Conservation (phyloP, 768 basidiomycete genomes). For the Lactarius deliciosus region DNA sequence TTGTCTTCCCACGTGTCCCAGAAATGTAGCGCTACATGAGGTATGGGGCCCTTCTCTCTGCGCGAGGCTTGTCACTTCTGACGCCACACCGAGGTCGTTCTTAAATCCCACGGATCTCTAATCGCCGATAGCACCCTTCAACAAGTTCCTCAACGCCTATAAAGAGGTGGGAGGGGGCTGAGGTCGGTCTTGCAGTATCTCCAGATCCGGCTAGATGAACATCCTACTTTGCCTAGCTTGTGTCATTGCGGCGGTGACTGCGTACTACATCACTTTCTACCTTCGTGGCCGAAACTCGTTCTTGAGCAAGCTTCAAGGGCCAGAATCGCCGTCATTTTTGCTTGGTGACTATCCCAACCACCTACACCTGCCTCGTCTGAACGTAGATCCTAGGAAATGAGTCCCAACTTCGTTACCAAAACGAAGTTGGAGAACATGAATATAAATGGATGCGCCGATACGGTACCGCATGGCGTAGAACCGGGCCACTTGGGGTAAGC, state of each 20-base stretch:
- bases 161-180: neutral
- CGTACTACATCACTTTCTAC: slow-evolving; percentile 3
- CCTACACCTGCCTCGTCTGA: neutral
- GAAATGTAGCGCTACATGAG: slow-evolving; percentile 1
- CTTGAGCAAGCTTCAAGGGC: slow-evolving; percentile 23
- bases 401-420: slow-evolving; percentile 29
- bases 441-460: slow-evolving; percentile 34
- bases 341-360: slow-evolving; percentile 9
- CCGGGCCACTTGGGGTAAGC: slow-evolving; percentile 30
- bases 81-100: slow-evolving; percentile 1
- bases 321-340: slow-evolving; percentile 16
- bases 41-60: neutral
- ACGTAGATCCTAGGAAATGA: slow-evolving; percentile 31
- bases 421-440: slow-evolving; percentile 35
- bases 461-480: slow-evolving; percentile 32
- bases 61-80: slow-evolving; percentile 1
- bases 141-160: slow-evolving; percentile 12
- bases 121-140: slow-evolving; percentile 17
- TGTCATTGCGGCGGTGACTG: slow-evolving; percentile 3
- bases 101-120: slow-evolving; percentile 11
- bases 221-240: slow-evolving; percentile 9
- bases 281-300: slow-evolving; percentile 17
- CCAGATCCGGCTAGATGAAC: slow-evolving; percentile 14
- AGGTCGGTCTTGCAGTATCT: neutral
- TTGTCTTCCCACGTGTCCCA: slow-evolving; percentile 20